Base-by-base conservation (phyloP, 1,284 basidiomycete species). In the Marasmius fiardii region DNA sequence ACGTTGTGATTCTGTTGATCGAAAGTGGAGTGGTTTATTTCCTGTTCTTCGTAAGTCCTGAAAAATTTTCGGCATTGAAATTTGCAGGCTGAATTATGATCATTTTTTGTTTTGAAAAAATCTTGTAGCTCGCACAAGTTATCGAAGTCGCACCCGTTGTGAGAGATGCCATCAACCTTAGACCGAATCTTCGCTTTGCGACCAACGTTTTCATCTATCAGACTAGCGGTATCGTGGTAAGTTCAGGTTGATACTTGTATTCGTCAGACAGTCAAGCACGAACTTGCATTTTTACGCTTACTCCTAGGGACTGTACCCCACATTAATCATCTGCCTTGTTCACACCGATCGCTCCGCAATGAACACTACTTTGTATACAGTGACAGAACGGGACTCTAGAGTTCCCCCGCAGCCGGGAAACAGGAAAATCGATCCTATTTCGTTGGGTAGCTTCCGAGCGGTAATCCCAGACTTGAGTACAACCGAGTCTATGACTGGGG, bases 1-100 rank as follows among this genome's bases (percentile, higher is more conserved):
- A 26, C 3, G 39, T 56, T 31, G 31, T 56, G 23, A 10, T 56
- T 20, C 35, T 56, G 20, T 43, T 56, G 23, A 35, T 56, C 11
- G 55, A 56, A 43, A 41, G 51, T 14, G 55, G 55, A 23, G 23
- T 56, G 31, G 34, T 44, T 20, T 56, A 56, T 33, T 56, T 56
- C 24, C 33, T 56, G 11, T 56, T 56, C 51, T 56, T 56, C 41
- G 55, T 56, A 26, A 31, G 55, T 39, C 34, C 10, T 31, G 28
- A 10, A 4, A 4, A 31, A 31, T 31, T 31, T 4, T 31, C 28
- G 28, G 28, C n/a, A n/a, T n/a, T n/a, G n/a, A n/a, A n/a, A n/a
- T n/a, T n/a, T n/a, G n/a, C n/a, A n/a, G n/a, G n/a, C n/a, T n/a
- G n/a, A n/a, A n/a, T n/a, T n/a, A n/a, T n/a, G n/a, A n/a, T n/a